Percentiles rank a stretch among this genome's conserved stretches.
Conservation (phyloP, 2,329 filamentous ascomycete genomes). For the Anthostomella pinea region DNA sequence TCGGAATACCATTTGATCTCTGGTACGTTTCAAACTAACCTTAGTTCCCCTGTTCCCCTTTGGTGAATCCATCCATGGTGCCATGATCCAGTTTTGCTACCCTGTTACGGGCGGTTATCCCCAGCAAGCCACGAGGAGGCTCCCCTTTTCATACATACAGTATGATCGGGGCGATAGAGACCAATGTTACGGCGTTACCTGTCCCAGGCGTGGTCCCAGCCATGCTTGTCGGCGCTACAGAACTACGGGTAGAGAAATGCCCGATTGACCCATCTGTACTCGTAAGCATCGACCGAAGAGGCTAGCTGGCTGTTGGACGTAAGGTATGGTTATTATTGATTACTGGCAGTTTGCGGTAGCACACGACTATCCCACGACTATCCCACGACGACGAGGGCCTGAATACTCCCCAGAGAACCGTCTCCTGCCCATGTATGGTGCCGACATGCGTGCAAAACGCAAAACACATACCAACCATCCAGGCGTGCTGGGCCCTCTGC, state of each 20-base stretch:
- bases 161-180: constrained; percentile 25
- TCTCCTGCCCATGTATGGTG: too few relatives aligned
- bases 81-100: constrained; percentile 14
- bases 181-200: too few relatives aligned
- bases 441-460: too few relatives aligned
- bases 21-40: constrained; percentile 31
- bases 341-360: not conserved
- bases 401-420: constrained; percentile 6
- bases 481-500: too few relatives aligned
- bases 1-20: constrained; percentile 20
- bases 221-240: constrained; percentile 17
- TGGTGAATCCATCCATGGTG: too few relatives aligned
- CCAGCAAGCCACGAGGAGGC: constrained; percentile 23
- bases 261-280: too few relatives aligned
- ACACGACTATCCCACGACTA: not conserved
- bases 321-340: too few relatives aligned
- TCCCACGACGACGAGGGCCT: constrained; percentile 6
- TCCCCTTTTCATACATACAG: constrained; percentile 26
- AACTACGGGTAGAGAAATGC: constrained; percentile 15
- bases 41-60: too few relatives aligned
- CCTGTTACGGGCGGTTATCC: constrained; percentile 22
- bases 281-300: too few relatives aligned
- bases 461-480: constrained; percentile 1
- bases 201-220: constrained; percentile 21
- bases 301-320: too few relatives aligned